Evolutionary conservation across 2,329 filamentous ascomycete genomes (phyloP), one percentile per base, ranked within the genome.

Genomic region (Trichothecium sympodiale): DNA sequence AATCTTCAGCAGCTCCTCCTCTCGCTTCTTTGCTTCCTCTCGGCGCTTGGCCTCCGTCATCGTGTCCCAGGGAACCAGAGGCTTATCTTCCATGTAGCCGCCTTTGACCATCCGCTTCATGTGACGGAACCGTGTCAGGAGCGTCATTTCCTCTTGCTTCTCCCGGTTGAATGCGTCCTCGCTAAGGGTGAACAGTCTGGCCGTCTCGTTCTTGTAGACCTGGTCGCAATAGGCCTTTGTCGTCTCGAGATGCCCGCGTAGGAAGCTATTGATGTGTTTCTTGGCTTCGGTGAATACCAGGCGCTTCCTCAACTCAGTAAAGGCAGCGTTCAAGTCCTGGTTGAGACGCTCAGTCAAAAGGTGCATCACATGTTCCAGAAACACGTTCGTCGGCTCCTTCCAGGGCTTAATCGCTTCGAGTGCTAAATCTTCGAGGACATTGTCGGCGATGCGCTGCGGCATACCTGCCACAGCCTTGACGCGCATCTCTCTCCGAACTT

Each of bases 401-500:
- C 80, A 84, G 2, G 72, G 67, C 7, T 53, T 49, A 2, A 83
- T 68, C 0, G 71, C 69, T n/a, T 70, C 56, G 13, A 64, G 59
- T 31, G 71, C 75, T 13, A 83, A 60, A 0, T 62, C 61, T 18
- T 77, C 68, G 16, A 78, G 74, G 0, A 80, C 75, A 27, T 73
- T 69, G 0, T 71, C 66, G 0, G 77, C 69, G 0, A 75, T 69
- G 1, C 76, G 62, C 6, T 70, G 67, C 0, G 74, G 75, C 44
- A 77, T 63, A 0, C 77, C 76, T 0, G 73, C 67, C 14, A 62
- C 63, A 17, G 68, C 70, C 10, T 72, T 71, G 4, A 61, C 55
- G 14, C 60, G 54, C 12, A 81, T 77, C 9, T 76, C 65, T 0
- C 61, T 53, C 0, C 69, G 65, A 2, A 83, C 71, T 27, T 68